phyloP scores from a whole-genome alignment of 345 rosid genomes.

The Eucalyptus erythrocorys region DNA sequence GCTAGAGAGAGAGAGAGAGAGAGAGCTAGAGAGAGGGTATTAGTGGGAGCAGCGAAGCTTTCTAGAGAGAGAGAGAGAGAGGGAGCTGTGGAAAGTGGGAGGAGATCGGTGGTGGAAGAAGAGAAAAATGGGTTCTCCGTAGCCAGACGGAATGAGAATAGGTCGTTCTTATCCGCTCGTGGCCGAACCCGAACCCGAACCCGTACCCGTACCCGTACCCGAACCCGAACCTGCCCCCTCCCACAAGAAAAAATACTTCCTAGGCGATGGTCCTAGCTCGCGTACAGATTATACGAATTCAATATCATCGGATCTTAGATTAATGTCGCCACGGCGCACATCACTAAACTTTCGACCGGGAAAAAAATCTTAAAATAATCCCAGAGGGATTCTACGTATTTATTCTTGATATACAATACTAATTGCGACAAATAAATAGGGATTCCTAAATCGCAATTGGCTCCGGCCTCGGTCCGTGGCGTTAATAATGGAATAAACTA shows the following conservation, averaged over 20 bases:
- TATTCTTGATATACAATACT: not conserved
- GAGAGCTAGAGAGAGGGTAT: not conserved
- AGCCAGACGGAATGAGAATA: not conserved
- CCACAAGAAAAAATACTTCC: not conserved
- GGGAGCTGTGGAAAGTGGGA: not conserved
- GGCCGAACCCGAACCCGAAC: not conserved
- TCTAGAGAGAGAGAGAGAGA: slow-evolving; percentile 8
- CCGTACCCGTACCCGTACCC: not conserved
- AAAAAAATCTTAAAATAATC: not conserved
- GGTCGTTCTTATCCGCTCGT: slow-evolving; percentile 57
- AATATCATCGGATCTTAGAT: not conserved
- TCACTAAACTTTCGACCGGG: not conserved
- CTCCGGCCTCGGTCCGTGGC: not conserved
- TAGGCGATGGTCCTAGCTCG: not conserved
- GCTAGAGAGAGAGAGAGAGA: not conserved
- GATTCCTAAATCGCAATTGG: not conserved
- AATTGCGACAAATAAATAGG: not conserved
- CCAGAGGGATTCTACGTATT: not conserved
- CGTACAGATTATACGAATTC: not conserved
- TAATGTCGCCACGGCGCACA: not conserved
- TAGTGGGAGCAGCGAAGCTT: not conserved
- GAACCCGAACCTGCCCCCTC: too few species aligned
- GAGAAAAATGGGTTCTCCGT: not conserved
- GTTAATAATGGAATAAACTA: not conserved
- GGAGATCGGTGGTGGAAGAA: not conserved